phyloP scores from a whole-genome alignment of 2,329 filamentous ascomycete genomes.

The Paracoccidioides lutzii region DNA sequence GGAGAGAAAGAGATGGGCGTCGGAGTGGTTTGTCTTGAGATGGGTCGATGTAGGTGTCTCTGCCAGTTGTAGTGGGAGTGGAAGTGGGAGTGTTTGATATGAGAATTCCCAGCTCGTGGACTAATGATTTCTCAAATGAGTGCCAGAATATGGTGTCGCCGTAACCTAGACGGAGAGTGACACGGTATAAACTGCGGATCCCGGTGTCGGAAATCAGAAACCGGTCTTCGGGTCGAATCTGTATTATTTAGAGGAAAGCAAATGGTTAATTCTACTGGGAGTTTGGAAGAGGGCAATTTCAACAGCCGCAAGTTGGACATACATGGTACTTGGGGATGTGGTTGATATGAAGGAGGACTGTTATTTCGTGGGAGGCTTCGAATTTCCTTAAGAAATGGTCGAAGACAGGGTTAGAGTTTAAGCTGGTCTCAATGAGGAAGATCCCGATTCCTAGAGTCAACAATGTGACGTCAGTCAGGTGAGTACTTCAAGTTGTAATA shows the following conservation, averaged over 20 bases:
- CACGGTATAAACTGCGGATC: constrained; percentile 7
- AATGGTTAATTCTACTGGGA: background rate
- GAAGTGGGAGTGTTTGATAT: background rate
- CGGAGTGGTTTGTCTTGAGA: background rate
- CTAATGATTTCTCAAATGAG: constrained; percentile 8
- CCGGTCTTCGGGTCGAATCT: constrained; percentile 41
- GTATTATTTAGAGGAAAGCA: constrained; percentile 24
- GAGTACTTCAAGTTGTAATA: constrained; percentile 26
- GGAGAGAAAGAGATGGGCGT: background rate
- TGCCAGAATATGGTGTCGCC: constrained; percentile 8
- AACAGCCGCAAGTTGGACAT: background rate
- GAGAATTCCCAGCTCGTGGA: constrained; percentile 5
- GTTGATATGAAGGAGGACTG: constrained; percentile 61
- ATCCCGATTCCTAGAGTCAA: constrained; percentile 45
- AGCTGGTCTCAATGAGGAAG: constrained; percentile 66
- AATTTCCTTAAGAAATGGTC: constrained; percentile 63
- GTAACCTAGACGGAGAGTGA: constrained; percentile 10
- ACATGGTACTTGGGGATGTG: constrained; percentile 8
- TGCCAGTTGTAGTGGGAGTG: background rate
- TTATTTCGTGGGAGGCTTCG: constrained; percentile 51
- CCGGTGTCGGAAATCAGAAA: constrained; percentile 29
- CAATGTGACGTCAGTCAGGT: constrained; percentile 33
- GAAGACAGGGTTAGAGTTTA: constrained; percentile 53
- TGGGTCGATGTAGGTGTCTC: background rate
- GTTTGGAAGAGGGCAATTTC: constrained; percentile 30